phyloP scores from a whole-genome alignment of 73 alveolate species.

The Paramecium pentaurelia region DNA sequence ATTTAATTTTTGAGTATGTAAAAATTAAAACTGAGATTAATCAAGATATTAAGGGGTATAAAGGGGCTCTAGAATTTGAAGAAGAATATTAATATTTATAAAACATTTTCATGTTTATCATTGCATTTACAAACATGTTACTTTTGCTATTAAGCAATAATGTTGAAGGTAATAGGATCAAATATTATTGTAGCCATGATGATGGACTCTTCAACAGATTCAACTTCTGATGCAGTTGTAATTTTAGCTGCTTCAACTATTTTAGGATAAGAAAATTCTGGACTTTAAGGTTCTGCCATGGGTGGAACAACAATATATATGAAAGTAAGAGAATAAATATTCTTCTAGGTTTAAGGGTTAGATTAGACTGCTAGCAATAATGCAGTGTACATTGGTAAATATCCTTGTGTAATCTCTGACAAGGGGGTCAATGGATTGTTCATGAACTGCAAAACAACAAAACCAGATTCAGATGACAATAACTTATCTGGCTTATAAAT shows the following conservation, averaged over 20 bases:
- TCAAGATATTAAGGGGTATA: neutral
- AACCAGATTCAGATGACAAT: conserved; percentile 25
- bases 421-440: conserved; percentile 55
- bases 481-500: conserved; percentile 25
- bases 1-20: neutral
- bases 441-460: conserved; percentile 49
- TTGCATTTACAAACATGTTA: neutral
- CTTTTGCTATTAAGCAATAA: neutral
- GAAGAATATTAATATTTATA: neutral
- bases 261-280: neutral
- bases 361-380: conserved; percentile 46
- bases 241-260: conserved; percentile 15
- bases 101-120: neutral
- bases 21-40: neutral
- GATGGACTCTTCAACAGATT: neutral
- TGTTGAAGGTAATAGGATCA: neutral
- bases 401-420: conserved; percentile 53
- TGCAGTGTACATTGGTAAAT: conserved; percentile 52
- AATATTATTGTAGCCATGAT: neutral
- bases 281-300: neutral
- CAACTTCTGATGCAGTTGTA: conserved; percentile 22
- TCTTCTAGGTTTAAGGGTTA: neutral
- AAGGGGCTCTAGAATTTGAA: neutral
- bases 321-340: neutral
- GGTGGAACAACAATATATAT: neutral